Percentiles rank a stretch among this genome's conserved stretches.
These are phyloP conservation scores for Hypoxylon subgilvum DNA, from an alignment of 495 filamentous ascomycete genomes.

Conservation along the genomic window DNA sequence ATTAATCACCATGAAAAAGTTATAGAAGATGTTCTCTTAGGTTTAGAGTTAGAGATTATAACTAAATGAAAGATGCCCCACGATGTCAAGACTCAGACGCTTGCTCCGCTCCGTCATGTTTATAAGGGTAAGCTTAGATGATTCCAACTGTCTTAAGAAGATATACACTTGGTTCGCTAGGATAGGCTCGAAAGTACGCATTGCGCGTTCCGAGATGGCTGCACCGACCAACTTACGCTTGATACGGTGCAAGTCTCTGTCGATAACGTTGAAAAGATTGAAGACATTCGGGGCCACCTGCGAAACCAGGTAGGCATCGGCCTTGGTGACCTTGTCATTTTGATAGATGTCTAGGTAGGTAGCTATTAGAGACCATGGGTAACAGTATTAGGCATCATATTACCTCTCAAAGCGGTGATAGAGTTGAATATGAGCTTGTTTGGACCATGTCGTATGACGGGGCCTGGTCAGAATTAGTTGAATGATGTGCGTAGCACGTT, in stretches of 20 bases:
- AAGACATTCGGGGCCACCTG: background rate
- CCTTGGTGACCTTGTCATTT: background rate
- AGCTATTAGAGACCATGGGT: background rate
- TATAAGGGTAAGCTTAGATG: conserved; percentile 12
- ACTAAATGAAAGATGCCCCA: conserved; percentile 17
- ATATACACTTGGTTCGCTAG: conserved; percentile 11
- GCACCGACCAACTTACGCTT: conserved; percentile 12
- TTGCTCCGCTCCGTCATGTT: conserved; percentile 13
- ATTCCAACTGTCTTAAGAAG: conserved; percentile 10
- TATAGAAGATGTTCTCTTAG: too few relatives aligned
- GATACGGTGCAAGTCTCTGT: conserved; percentile 1
- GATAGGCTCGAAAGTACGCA: conserved; percentile 10
- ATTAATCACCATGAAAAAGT: too few relatives aligned
- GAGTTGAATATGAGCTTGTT: conserved; percentile 32
- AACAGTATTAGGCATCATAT: background rate
- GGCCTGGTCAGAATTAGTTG: background rate
- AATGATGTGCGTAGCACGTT: background rate
- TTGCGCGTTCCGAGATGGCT: conserved; percentile 9
- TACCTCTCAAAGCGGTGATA: conserved; percentile 19
- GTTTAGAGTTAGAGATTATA: conserved; percentile 13
- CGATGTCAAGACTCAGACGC: conserved; percentile 19
- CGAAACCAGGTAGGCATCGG: background rate
- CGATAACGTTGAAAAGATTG: conserved; percentile 12
- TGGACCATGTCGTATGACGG: conserved; percentile 27
- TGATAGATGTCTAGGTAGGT: conserved; percentile 12